Conservation (phyloP, 2,329 filamentous ascomycete species). For the Colletotrichum zoysiae region DNA sequence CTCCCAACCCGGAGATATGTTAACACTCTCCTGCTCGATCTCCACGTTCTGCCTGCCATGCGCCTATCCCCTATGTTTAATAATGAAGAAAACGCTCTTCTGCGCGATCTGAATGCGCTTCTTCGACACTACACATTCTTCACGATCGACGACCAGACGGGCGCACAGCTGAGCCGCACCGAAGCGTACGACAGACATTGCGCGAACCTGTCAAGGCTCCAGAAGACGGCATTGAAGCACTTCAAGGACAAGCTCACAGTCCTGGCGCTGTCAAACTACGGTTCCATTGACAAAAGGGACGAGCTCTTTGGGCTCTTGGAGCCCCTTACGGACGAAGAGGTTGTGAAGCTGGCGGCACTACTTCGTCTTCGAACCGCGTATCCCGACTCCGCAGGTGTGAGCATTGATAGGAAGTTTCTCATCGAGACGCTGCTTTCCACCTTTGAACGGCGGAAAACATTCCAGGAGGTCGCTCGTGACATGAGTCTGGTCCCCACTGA, state of each 20-base stretch:
- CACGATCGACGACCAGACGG: conserved; percentile 90
- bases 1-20: conserved; percentile 94
- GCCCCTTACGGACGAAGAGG: conserved; percentile 79
- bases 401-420: conserved; percentile 72
- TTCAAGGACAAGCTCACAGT: conserved; percentile 95
- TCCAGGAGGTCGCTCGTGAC: conserved; percentile 81
- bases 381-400: conserved; percentile 76
- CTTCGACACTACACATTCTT: conserved; percentile 90
- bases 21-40: conserved; percentile 86
- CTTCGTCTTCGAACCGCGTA: conserved; percentile 88
- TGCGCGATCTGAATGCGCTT: conserved; percentile 85
- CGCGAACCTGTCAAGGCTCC: conserved; percentile 79
- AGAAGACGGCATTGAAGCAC: conserved; percentile 80
- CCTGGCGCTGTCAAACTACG: conserved; percentile 91
- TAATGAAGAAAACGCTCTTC: conserved; percentile 78
- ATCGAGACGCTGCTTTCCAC: conserved; percentile 79
- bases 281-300: conserved; percentile 81
- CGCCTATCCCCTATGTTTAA: conserved; percentile 83
- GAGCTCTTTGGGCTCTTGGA: conserved; percentile 84
- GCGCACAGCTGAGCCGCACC: conserved; percentile 77
- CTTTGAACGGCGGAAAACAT: conserved; percentile 83
- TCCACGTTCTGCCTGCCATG: conserved; percentile 85
- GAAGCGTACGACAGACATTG: conserved; percentile 87
- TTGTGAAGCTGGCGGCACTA: conserved; percentile 74
- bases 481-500: conserved; percentile 89